Evolutionary conservation across 2,329 filamentous ascomycete species (phyloP).

Genomic region (Microsporum ferrugineum): DNA sequence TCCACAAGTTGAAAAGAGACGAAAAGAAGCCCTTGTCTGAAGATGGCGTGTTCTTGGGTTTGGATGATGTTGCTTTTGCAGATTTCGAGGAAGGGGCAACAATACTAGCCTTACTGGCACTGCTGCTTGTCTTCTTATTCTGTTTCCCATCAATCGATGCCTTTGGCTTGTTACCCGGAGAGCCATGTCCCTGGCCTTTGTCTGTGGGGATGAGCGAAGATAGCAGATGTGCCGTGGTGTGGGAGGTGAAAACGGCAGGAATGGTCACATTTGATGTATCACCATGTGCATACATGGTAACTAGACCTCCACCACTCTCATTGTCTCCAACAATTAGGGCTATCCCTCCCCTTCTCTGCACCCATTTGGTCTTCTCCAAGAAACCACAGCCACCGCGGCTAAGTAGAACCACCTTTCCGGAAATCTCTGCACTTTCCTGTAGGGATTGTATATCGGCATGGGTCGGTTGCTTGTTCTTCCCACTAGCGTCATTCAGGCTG

Average conservation of each 20-base stretch:
- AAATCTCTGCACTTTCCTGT: constrained; percentile 84
- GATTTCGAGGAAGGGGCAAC: constrained; percentile 20
- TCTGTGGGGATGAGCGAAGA: constrained; percentile 65
- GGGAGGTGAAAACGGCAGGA: constrained; percentile 85
- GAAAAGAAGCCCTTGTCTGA: constrained; percentile 21
- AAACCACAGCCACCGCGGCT: constrained; percentile 93
- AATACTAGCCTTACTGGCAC: constrained; percentile 19
- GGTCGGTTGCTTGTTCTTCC: constrained; percentile 25
- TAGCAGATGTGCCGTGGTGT: constrained; percentile 85
- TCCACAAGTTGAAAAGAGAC: constrained; percentile 5
- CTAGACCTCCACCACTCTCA: constrained; percentile 72
- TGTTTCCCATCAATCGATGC: constrained; percentile 36
- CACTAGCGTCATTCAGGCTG: constrained; percentile 24
- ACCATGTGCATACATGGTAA: constrained; percentile 97
- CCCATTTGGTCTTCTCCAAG: constrained; percentile 94
- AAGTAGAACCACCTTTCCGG: constrained; percentile 81
- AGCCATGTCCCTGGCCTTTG: constrained; percentile 48
- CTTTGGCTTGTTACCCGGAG: constrained; percentile 24
- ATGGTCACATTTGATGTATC: constrained; percentile 94
- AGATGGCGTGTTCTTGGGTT: constrained; percentile 12
- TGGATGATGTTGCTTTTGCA: constrained; percentile 20
- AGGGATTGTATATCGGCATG: constrained; percentile 87
- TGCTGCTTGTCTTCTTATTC: constrained; percentile 18
- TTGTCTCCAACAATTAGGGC: constrained; percentile 92
- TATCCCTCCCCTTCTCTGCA: constrained; percentile 75